phyloP scores from a whole-genome alignment of 768 basidiomycete genomes.

The Porpolomopsis calyptriformis region DNA sequence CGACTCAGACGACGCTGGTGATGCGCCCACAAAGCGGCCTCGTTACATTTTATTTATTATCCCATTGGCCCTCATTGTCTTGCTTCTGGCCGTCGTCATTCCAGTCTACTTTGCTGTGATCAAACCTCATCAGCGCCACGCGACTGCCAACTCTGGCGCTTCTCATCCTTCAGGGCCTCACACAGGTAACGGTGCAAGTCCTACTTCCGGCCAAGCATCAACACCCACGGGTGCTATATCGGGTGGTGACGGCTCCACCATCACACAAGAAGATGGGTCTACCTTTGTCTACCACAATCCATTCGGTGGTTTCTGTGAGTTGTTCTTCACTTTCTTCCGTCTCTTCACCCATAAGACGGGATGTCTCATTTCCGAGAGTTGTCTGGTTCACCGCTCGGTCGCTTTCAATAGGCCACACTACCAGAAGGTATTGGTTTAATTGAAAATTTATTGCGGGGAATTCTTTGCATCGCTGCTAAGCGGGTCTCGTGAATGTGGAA shows the following conservation, averaged over 20 bases:
- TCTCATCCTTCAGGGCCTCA: not conserved
- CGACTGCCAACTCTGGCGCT: not conserved
- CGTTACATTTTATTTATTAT: not conserved
- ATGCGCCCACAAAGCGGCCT: not conserved
- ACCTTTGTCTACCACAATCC: slow-evolving; percentile 74
- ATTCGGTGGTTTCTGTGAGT: slow-evolving; percentile 68
- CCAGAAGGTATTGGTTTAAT: too few species aligned
- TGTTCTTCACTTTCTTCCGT: not conserved
- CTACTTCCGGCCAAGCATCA: not conserved
- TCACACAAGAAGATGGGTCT: slow-evolving; percentile 74
- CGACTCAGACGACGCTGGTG: not conserved
- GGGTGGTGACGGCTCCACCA: slow-evolving; percentile 69
- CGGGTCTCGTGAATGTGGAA: too few species aligned
- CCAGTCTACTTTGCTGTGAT: slow-evolving; percentile 4
- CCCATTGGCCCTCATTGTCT: not conserved
- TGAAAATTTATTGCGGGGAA: too few species aligned
- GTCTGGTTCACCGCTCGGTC: too few species aligned
- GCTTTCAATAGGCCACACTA: too few species aligned
- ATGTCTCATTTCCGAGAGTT: too few species aligned
- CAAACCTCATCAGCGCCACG: not conserved
- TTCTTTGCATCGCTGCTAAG: too few species aligned
- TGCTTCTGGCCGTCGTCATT: slow-evolving; percentile 1
- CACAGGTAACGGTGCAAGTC: not conserved
- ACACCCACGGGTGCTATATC: slow-evolving; percentile 11
- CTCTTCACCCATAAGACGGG: too few species aligned